Percentiles rank a stretch among this genome's conserved stretches.
phyloP scores from a whole-genome alignment of 371 early-diverging fungal genomes.

The Apophysomyces elegans region DNA sequence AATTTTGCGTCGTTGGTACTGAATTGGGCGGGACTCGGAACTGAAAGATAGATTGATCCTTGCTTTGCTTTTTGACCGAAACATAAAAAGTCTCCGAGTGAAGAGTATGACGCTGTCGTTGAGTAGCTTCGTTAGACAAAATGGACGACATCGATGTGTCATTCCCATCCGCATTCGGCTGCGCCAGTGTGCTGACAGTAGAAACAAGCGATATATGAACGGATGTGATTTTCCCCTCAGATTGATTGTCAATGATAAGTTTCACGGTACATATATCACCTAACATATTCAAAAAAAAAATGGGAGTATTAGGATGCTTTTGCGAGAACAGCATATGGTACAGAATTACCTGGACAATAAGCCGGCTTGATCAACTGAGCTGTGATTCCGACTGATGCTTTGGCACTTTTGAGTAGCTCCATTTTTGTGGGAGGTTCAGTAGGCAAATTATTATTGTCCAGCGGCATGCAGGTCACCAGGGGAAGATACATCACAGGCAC shows the following conservation, averaged over 20 bases:
- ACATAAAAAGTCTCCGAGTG: conserved; percentile 35
- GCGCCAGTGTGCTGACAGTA: conserved; percentile 13
- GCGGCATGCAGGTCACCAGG: conserved; percentile 29
- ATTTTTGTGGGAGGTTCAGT: conserved; percentile 15
- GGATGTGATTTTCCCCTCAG: conserved; percentile 42
- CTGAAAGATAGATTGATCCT: conserved; percentile 28
- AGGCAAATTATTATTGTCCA: conserved; percentile 5
- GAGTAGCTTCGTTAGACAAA: conserved; percentile 4
- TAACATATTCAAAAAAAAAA: conserved; percentile 5
- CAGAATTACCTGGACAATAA: conserved; percentile 48
- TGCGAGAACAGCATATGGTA: neutral
- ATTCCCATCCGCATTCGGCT: neutral
- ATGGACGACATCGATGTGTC: conserved; percentile 9
- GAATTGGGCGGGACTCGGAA: conserved; percentile 40
- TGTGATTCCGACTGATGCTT: conserved; percentile 27
- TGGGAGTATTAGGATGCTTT: neutral
- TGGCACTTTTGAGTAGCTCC: conserved; percentile 28
- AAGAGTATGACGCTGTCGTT: conserved; percentile 34
- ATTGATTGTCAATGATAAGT: conserved; percentile 38
- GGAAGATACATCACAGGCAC: conserved; percentile 43
- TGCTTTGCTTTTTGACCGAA: conserved; percentile 30
- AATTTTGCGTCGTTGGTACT: conserved; percentile 35
- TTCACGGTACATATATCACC: conserved; percentile 49
- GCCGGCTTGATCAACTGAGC: conserved; percentile 40
- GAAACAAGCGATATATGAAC: conserved; percentile 32